These are phyloP conservation scores for Rhizopus microsporus DNA, from an alignment of 371 early-diverging fungal genomes.

Conservation along the genomic window DNA sequence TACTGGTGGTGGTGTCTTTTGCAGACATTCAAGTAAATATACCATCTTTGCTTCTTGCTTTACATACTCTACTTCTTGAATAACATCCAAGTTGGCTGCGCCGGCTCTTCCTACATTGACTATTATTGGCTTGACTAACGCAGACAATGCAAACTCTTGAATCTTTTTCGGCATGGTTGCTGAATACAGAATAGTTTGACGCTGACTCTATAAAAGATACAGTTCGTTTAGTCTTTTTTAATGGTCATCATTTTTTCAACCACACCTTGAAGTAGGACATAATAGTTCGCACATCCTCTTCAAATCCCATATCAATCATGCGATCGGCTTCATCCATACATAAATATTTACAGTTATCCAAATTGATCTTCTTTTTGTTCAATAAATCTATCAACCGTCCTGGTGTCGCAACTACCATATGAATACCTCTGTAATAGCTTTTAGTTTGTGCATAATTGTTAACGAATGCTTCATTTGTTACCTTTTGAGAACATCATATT, in stretches of 20 bases:
- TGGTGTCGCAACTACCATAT: slow-evolving; percentile 94
- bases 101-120: slow-evolving; percentile 99
- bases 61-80: slow-evolving; percentile 97
- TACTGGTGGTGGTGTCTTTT: slow-evolving; percentile 94
- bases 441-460: background rate
- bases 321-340: slow-evolving; percentile 99
- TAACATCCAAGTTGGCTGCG: slow-evolving; percentile 95
- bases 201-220: slow-evolving; percentile 37
- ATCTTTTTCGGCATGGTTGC: slow-evolving; percentile 99
- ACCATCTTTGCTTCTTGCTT: slow-evolving; percentile 94
- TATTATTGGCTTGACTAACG: slow-evolving; percentile 87
- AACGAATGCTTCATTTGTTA: slow-evolving; percentile 12
- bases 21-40: slow-evolving; percentile 86
- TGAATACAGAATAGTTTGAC: slow-evolving; percentile 93
- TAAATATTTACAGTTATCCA: slow-evolving; percentile 80
- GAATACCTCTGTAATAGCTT: slow-evolving; percentile 52
- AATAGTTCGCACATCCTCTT: slow-evolving; percentile 92
- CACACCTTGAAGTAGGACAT: slow-evolving; percentile 86
- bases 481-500: slow-evolving; percentile 67
- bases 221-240: background rate
- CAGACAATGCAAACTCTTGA: slow-evolving; percentile 89
- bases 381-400: slow-evolving; percentile 90
- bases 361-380: slow-evolving; percentile 79
- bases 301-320: slow-evolving; percentile 98
- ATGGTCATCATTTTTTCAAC: background rate